Conservation (phyloP, 2,329 filamentous ascomycete genomes). For the Pestalotiopsis sp. region DNA sequence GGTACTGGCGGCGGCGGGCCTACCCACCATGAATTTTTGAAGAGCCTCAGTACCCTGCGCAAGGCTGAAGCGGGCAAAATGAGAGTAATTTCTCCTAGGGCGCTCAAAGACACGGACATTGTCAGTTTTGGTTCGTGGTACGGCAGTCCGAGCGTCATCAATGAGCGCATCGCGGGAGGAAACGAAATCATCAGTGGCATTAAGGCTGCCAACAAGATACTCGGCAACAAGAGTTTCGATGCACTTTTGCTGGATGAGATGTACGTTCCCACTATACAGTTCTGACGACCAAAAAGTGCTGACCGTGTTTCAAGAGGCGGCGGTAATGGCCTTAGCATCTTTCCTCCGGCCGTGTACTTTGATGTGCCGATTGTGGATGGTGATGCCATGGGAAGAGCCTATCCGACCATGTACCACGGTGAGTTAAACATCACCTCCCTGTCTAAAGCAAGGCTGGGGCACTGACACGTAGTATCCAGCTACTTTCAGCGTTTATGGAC, state of each 20-base stretch:
- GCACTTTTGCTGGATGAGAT: background rate
- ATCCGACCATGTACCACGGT: conserved; percentile 9
- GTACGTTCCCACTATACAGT: background rate
- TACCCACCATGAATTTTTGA: background rate
- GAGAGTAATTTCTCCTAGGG: background rate
- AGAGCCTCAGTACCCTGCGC: background rate
- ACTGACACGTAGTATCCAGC: background rate
- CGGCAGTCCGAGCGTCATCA: conserved; percentile 8
- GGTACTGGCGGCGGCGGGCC: conserved; percentile 7
- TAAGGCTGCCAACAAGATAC: conserved; percentile 1
- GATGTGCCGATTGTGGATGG: conserved; percentile 4
- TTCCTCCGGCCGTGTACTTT: conserved; percentile 1
- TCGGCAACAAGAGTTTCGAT: background rate
- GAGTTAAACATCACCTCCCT: background rate
- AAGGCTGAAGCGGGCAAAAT: background rate
- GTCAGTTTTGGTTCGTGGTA: conserved; percentile 8
- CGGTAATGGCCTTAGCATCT: conserved; percentile 1
- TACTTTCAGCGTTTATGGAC: conserved; percentile 4
- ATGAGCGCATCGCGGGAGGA: conserved; percentile 1
- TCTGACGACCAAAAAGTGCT: background rate
- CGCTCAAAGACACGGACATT: background rate
- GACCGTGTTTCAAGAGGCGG: background rate
- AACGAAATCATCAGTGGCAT: background rate
- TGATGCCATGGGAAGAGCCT: conserved; percentile 8
- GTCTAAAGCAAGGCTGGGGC: too few species aligned